Conservation (phyloP, 2,329 filamentous ascomycete genomes). For the Metarhizium humberi region DNA sequence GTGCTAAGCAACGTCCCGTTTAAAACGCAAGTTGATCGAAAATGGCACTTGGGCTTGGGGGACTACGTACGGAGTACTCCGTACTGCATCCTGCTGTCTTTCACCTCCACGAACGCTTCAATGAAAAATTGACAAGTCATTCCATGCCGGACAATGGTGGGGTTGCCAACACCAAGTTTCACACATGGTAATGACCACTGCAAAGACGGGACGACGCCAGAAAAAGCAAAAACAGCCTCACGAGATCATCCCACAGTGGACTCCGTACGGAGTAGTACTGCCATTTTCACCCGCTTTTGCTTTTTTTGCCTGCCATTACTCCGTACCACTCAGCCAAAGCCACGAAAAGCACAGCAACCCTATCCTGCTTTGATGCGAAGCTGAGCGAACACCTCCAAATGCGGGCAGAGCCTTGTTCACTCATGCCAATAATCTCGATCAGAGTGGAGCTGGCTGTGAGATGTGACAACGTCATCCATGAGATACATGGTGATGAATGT, state of each 20-base stretch:
- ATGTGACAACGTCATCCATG: background rate
- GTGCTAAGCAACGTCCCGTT: background rate
- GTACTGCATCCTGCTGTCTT: background rate
- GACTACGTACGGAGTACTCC: background rate
- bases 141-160: background rate
- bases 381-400: background rate
- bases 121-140: conserved; percentile 4
- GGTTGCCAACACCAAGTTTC: background rate
- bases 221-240: background rate
- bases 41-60: background rate
- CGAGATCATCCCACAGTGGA: background rate
- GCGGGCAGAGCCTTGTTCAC: background rate
- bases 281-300: background rate
- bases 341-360: background rate
- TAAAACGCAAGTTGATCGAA: background rate
- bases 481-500: background rate
- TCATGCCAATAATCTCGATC: background rate
- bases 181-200: background rate
- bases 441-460: background rate
- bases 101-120: background rate
- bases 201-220: background rate
- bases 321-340: background rate
- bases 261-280: background rate
- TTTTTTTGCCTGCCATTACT: background rate
- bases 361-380: background rate